Evolutionary conservation across 768 basidiomycete genomes (phyloP).

Genomic region (Auriscalpium vulgare): DNA sequence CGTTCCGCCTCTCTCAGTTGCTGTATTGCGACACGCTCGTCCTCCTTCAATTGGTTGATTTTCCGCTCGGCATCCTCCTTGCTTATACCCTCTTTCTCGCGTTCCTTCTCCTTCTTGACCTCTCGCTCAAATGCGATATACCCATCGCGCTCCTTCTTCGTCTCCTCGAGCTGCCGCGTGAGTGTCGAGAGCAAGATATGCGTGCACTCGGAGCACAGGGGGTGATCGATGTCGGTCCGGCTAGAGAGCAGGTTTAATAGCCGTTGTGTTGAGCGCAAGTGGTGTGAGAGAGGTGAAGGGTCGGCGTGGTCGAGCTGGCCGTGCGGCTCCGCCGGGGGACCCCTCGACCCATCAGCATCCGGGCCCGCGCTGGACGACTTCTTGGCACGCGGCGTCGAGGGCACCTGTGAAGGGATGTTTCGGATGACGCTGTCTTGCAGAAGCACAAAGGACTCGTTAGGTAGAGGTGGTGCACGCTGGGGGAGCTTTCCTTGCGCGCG

Average conservation of each 20-base stretch:
- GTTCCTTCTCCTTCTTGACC: conserved; percentile 71
- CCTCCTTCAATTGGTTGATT: conserved; percentile 63
- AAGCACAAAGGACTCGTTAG: conserved; percentile 87
- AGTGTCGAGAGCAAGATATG: conserved; percentile 70
- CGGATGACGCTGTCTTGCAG: conserved; percentile 77
- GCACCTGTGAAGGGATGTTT: conserved; percentile 52
- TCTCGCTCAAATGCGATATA: conserved; percentile 92
- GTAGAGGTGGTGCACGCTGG: conserved; percentile 43
- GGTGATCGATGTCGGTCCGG: conserved; percentile 81
- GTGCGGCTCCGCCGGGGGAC: conserved; percentile 24
- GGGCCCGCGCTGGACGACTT: conserved; percentile 33
- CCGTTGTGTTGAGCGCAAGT: conserved; percentile 64
- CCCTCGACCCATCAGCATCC: conserved; percentile 19
- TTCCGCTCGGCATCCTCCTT: conserved; percentile 63
- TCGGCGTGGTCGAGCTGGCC: conserved; percentile 45
- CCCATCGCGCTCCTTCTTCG: conserved; percentile 84
- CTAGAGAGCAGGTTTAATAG: conserved; percentile 73
- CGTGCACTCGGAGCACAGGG: conserved; percentile 92
- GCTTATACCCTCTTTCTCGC: conserved; percentile 51
- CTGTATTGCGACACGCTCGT: conserved; percentile 61
- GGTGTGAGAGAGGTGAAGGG: conserved; percentile 71
- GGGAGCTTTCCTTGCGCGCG: conserved; percentile 56
- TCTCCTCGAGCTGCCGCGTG: conserved; percentile 79
- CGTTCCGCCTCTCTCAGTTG: conserved; percentile 70
- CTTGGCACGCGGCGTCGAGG: conserved; percentile 36